Conservation (phyloP, 2,329 filamentous ascomycete genomes). For the Trichoderma sp. region DNA sequence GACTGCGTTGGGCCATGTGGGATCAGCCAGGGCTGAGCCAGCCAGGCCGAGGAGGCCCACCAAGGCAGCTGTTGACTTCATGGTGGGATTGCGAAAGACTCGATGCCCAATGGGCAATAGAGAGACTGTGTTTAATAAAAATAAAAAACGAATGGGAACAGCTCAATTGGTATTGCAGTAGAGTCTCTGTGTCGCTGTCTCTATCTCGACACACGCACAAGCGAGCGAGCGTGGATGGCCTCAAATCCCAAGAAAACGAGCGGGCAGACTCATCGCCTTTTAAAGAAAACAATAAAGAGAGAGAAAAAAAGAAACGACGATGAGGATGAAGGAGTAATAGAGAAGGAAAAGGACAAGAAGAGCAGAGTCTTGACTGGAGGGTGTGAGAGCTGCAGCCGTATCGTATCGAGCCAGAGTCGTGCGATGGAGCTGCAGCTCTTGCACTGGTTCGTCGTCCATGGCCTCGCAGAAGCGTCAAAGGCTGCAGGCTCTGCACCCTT, state of each 20-base stretch:
- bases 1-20: conserved; percentile 60
- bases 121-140: background rate
- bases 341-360: background rate
- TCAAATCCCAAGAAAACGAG: background rate
- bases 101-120: background rate
- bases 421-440: conserved; percentile 17
- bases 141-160: background rate
- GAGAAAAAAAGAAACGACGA: background rate
- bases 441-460: conserved; percentile 3
- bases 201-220: background rate
- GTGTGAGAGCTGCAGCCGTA: conserved; percentile 10
- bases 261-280: conserved; percentile 8
- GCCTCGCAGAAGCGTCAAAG: background rate
- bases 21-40: conserved; percentile 43
- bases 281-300: background rate
- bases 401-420: conserved; percentile 16
- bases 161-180: background rate
- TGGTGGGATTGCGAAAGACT: conserved; percentile 15
- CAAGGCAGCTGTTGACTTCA: conserved; percentile 30
- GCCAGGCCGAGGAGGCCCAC: conserved; percentile 42
- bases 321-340: background rate
- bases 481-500: background rate
- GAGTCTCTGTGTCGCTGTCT: background rate
- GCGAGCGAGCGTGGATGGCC: conserved; percentile 9
- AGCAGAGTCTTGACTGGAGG: background rate